Evolutionary conservation across 2,329 filamentous ascomycete genomes (phyloP), one percentile per base, ranked within the genome.

Genomic region (Phialophora verrucosa): DNA sequence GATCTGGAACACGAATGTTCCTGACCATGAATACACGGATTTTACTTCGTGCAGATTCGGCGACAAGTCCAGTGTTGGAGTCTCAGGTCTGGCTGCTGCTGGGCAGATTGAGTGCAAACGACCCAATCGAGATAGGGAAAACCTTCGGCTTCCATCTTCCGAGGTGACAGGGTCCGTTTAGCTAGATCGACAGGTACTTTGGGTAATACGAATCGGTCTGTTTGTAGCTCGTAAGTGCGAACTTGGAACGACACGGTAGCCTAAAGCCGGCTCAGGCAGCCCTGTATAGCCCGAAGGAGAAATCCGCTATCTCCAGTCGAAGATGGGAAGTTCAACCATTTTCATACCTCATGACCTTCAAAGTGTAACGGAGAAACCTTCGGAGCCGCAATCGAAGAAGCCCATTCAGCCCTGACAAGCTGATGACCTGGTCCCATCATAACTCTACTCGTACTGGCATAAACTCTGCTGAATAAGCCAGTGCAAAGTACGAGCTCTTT

Each of bases 151-250:
- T 50, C 2, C 1, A 20, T 27, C 12, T 38, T 42, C 59, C 47
- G 49, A 35, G 35, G 25, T 53, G 59, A 61, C 61, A 63, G 53
- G 61, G 61, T 63, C 35, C 61, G 61, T 63, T 63, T 63, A 63
- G n/a, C 38, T 44, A 7, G 38, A n/a, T 44, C 38, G 6, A n/a
- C 17, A 44, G 38, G 17, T 7, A 8, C 38, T 44, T n/a, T 35
- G 32, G 32, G 10, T 12, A 11, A 35, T 3, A 35, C 32, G 32
- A 35, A 11, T 3, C 10, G 32, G 11, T 12, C 32, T 4, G 10
- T 12, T 35, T 10, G 5, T 44, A 6, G 14, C 35, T 17, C 35
- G 12, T 44, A n/a, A 2, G 8, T 32, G 31, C 10, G 31, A 32
- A 11, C 31, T 32, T 32, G 31, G 10, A 11, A 32, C 11, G 31